phyloP scores from a whole-genome alignment of 2,329 filamentous ascomycete genomes.

The Penicillium digitatum region DNA sequence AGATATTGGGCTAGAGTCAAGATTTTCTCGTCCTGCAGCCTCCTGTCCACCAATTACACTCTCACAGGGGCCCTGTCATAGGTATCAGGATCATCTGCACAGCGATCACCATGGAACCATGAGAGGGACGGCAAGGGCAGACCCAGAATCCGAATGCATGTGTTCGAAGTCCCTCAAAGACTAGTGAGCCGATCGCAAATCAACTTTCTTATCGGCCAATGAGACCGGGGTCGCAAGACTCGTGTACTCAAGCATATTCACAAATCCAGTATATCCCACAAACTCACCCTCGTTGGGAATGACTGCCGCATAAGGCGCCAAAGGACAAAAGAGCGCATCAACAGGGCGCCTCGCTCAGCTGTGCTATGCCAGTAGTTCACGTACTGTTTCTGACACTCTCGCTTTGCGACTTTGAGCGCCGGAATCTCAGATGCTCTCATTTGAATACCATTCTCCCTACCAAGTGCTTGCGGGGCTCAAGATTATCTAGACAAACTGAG shows the following conservation, averaged over 20 bases:
- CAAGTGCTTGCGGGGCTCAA: conserved; percentile 43
- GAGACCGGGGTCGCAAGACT: conserved; percentile 55
- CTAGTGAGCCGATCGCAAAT: conserved; percentile 39
- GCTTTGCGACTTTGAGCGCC: conserved; percentile 51
- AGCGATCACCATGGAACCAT: not conserved
- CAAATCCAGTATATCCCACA: conserved; percentile 44
- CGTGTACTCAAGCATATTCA: conserved; percentile 58
- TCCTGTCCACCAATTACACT: conserved; percentile 48
- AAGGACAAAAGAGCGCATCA: conserved; percentile 48
- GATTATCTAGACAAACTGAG: conserved; percentile 56
- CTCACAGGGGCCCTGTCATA: conserved; percentile 50
- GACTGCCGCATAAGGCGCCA: conserved; percentile 43
- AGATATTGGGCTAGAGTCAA: conserved; percentile 45
- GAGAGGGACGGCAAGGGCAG: not conserved
- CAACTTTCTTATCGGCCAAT: conserved; percentile 49
- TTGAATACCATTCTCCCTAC: conserved; percentile 31
- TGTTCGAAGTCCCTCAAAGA: conserved; percentile 45
- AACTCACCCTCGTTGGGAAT: conserved; percentile 45
- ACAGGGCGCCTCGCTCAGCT: conserved; percentile 47
- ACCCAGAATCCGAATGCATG: conserved; percentile 51
- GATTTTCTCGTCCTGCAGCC: conserved; percentile 52
- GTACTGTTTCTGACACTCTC: conserved; percentile 56
- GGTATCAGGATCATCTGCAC: conserved; percentile 46
- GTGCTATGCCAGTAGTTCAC: conserved; percentile 63
- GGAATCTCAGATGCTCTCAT: conserved; percentile 44